Evolutionary conservation across 2,329 filamentous ascomycete genomes (phyloP), one percentile per base, ranked within the genome.

Genomic region (Helotiales sp.): DNA sequence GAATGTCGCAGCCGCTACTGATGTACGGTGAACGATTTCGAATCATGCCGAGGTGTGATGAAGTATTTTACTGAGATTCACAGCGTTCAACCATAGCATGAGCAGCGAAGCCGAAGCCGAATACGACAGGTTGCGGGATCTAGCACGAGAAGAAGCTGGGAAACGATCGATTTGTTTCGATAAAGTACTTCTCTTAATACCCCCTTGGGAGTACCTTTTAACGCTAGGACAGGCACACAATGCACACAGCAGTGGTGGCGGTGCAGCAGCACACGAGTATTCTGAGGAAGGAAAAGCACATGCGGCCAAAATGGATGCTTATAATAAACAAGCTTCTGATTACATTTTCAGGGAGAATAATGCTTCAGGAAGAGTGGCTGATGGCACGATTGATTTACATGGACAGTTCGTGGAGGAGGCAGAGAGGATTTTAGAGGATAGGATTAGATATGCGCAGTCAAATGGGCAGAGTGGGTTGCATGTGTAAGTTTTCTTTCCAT

Each of bases 311-410:
- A 95, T 96, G 88, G 92, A 96, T 72, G 84, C 90, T 67, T 96
- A 93, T 82, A 97, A 97, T 84, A 89, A 87, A 71, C 93, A 97
- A 79, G 96, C 96, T 1, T 93, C 92, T 66, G 92, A 97, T 67
- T 97, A 87, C 80, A 98, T 98, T 78, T 97, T 98, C 83, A 90
- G 93, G 43, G 93, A 94, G 81, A 97, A 97, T 83, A 98, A 98
- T 78, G 89, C 92, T 22, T 79, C 84, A 2, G 92, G 88, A 20
- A 88, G 91, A 69, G 91, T 97, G 8, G 85, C 87, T 17, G 83
- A 84, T 43, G 95, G 98, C 80, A 93, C 91, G 10, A 94, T 99
- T 74, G 96, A 99, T 80, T 84, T 99, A 57, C 96, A 99, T 79
- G 95, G 96, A 2, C 91, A 96, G 77, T 97, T 91, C 75, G 94